Conservation (phyloP, 2,329 filamentous ascomycete species). For the Dactylella cylindrospora region DNA sequence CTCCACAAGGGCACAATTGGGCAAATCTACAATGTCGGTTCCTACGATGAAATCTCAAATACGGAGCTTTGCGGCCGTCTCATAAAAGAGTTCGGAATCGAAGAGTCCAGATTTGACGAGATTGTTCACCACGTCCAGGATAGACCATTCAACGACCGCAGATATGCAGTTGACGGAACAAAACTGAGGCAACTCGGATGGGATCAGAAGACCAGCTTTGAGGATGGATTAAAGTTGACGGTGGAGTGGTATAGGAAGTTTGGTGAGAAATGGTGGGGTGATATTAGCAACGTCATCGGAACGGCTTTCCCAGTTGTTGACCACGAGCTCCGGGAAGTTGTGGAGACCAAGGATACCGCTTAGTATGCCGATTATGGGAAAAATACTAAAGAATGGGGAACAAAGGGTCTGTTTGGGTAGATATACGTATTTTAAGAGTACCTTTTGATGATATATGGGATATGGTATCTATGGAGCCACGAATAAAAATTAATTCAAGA, state of each 20-base stretch:
- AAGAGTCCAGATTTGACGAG: slow-evolving; percentile 58
- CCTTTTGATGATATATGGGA: no score
- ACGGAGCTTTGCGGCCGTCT: slow-evolving; percentile 67
- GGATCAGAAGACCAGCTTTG: slow-evolving; percentile 67
- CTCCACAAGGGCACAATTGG: slow-evolving; percentile 73
- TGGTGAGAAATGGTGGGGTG: slow-evolving; percentile 70
- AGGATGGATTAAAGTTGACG: slow-evolving; percentile 64
- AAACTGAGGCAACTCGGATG: slow-evolving; percentile 69
- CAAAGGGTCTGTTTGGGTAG: no score
- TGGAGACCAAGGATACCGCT: no score
- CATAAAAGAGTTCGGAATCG: slow-evolving; percentile 64
- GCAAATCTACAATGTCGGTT: slow-evolving; percentile 80
- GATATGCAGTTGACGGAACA: slow-evolving; percentile 70
- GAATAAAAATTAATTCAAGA: no score
- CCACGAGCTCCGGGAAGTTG: slow-evolving; percentile 51
- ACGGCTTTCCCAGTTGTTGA: slow-evolving; percentile 67
- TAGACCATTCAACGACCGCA: slow-evolving; percentile 74
- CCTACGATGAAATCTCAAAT: slow-evolving; percentile 75
- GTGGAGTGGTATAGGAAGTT: slow-evolving; percentile 70
- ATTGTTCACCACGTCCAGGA: slow-evolving; percentile 76
- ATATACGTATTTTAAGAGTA: no score
- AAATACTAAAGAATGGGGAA: no score
- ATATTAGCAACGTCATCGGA: slow-evolving; percentile 65
- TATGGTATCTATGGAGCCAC: no score
- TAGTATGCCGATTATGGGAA: no score